Percentiles rank a stretch among this genome's conserved stretches.
These are phyloP conservation scores for Dioscorea cayenensis DNA, from an alignment of 116 monocot species.

Conservation along the genomic window DNA sequence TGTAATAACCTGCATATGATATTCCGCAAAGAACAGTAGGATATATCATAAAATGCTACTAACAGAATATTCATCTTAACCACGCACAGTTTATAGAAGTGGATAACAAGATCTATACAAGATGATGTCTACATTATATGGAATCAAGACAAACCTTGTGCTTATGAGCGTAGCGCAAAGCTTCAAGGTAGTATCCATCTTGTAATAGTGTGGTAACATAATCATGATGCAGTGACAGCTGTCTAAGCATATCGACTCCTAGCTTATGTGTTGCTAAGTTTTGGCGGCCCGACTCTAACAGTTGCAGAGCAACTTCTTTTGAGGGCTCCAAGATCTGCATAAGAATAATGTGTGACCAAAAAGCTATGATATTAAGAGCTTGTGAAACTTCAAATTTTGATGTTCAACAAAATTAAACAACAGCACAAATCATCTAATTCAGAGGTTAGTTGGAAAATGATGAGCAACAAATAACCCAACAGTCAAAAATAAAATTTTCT, in stretches of 20 bases:
- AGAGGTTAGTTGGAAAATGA: too few species aligned
- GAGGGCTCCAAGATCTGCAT: conserved; percentile 88
- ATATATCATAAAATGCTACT: not conserved
- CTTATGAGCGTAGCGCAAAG: conserved; percentile 81
- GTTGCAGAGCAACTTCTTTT: conserved; percentile 80
- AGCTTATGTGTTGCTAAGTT: conserved; percentile 56
- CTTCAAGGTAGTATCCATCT: conserved; percentile 87
- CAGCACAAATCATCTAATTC: too few species aligned
- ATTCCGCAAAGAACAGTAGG: not conserved
- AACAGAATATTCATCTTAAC: not conserved
- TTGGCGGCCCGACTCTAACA: conserved; percentile 50
- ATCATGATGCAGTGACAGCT: conserved; percentile 76
- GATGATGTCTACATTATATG: not conserved
- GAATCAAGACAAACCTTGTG: conserved; percentile 51
- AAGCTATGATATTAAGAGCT: too few species aligned
- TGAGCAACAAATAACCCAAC: too few species aligned
- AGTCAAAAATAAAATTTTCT: too few species aligned
- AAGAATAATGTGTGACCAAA: not conserved
- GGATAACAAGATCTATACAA: not conserved
- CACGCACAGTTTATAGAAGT: not conserved
- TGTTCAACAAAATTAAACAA: too few species aligned
- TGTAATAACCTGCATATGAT: conserved; percentile 48
- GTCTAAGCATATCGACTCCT: conserved; percentile 88
- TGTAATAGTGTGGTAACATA: conserved; percentile 62
- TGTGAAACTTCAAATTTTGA: too few species aligned